phyloP scores from a whole-genome alignment of 1,139 yeast species.

The Candida sp. region DNA sequence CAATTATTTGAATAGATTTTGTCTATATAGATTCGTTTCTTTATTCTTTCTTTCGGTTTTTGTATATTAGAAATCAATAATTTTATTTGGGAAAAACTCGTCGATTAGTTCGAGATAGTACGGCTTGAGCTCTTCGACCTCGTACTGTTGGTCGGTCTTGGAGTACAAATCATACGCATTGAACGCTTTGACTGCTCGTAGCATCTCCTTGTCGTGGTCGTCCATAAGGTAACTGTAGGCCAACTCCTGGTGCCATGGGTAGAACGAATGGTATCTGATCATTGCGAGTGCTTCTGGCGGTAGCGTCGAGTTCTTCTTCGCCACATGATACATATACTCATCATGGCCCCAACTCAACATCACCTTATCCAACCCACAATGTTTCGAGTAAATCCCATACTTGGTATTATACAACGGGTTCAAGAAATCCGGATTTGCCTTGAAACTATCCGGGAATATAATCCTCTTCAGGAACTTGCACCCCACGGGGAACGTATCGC shows the following conservation, averaged over 20 bases:
- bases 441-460: constrained; percentile 65
- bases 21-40: not conserved
- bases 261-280: constrained; percentile 77
- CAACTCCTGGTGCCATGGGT: constrained; percentile 78
- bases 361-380: constrained; percentile 72
- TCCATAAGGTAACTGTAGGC: constrained; percentile 71
- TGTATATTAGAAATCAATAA: constrained; percentile 54
- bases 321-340: constrained; percentile 77
- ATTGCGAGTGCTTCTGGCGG: constrained; percentile 74
- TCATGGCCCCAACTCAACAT: constrained; percentile 85
- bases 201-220: constrained; percentile 63
- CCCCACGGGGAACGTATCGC: constrained; percentile 80
- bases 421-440: constrained; percentile 59
- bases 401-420: constrained; percentile 72
- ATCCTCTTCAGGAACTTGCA: constrained; percentile 65
- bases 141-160: constrained; percentile 54
- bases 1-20: constrained; percentile 35
- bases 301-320: constrained; percentile 63
- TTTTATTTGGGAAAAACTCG: constrained; percentile 64
- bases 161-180: constrained; percentile 74
- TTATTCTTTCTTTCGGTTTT: not conserved
- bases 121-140: constrained; percentile 53
- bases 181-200: constrained; percentile 67
- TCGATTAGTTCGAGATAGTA: constrained; percentile 68
- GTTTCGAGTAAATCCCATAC: constrained; percentile 66